Percentiles rank a stretch among this genome's conserved stretches.
These are phyloP conservation scores for Pseudogymnoascus sp. DNA, from an alignment of 2,329 filamentous ascomycete species.

Conservation along the genomic window DNA sequence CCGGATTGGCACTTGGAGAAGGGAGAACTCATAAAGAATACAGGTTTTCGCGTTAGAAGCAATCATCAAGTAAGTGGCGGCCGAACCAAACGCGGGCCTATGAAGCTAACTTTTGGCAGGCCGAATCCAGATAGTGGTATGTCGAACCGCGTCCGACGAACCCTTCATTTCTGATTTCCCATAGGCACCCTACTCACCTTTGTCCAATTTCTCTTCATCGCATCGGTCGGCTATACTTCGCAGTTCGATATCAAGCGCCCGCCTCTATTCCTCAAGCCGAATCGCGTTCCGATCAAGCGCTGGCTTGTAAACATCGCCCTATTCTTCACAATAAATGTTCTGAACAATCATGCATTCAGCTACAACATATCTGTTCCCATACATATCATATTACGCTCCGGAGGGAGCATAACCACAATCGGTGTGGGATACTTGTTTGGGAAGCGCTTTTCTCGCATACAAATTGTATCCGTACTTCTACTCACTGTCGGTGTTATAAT, in stretches of 20 bases:
- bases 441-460: constrained; percentile 72
- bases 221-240: constrained; percentile 66
- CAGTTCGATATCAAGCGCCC: constrained; percentile 61
- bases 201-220: constrained; percentile 79
- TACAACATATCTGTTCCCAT: constrained; percentile 95
- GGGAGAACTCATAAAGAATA: constrained; percentile 25
- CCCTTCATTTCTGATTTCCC: constrained; percentile 16
- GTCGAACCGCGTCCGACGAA: constrained; percentile 14
- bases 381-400: constrained; percentile 92
- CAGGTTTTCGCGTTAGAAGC: constrained; percentile 94
- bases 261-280: constrained; percentile 65
- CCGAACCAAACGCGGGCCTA: not conserved
- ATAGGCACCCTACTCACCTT: constrained; percentile 78
- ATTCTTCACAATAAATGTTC: constrained; percentile 87
- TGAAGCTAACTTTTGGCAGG: constrained; percentile 36
- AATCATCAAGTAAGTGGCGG: constrained; percentile 71
- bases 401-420: constrained; percentile 94
- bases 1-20: not conserved
- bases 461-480: constrained; percentile 72
- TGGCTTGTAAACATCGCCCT: constrained; percentile 85
- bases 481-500: constrained; percentile 80
- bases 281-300: constrained; percentile 71
- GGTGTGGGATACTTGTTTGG: constrained; percentile 79
- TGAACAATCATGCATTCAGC: constrained; percentile 97
- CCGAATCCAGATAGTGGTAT: constrained; percentile 77